Evolutionary conservation across 148 eudicot species (phyloP), one percentile per base, ranked within the genome.

Genomic region (Amaranthus cruentus): DNA sequence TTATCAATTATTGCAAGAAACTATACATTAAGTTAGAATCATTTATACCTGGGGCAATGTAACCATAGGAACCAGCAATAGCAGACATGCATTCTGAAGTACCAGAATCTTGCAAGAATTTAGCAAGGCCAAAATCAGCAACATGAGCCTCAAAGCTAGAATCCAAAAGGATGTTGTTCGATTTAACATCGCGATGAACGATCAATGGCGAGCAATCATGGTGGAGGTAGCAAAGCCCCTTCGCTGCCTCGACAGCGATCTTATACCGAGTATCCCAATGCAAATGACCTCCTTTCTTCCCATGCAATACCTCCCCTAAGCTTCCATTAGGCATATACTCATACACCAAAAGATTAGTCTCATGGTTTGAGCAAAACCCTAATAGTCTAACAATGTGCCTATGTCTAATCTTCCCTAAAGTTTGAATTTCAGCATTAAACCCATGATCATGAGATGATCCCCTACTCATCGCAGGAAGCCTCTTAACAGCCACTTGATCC

Each of bases 311-410:
- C 80, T 93, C 98, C 7, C 98, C 98, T 54, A 93, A 83, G 80
- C 98, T 93, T 58, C 98, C 98, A 78, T 93, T 93, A 21, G 98
- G 98, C 98, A 93, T 93, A 18, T 91, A 93, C 82, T 93, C 98
- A 47, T 93, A 91, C 70, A 91, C 98, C 80, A 93, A 81, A 55
- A 93, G 80, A 82, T 93, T 93, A 3, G 98, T 93, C 77, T 93
- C 98, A 4, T 93, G 92, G 66, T 93, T 93, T 3, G 98, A 93
- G 80, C 98, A 91, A 70, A 86, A 93, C 18, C 98, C 98, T 50
- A 93, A 70, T 46, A 93, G 60, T 72, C 98, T 88, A 71, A 93
- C 98, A 79, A 93, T 93, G 71, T 93, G 88, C 74, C 98, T 84
- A 66, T 93, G 98, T 55, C 98, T 78, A 48, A 93, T 93, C 83